Evolutionary conservation across 1,139 yeast species (phyloP).

Genomic region (Oligophagozyma castellii): DNA sequence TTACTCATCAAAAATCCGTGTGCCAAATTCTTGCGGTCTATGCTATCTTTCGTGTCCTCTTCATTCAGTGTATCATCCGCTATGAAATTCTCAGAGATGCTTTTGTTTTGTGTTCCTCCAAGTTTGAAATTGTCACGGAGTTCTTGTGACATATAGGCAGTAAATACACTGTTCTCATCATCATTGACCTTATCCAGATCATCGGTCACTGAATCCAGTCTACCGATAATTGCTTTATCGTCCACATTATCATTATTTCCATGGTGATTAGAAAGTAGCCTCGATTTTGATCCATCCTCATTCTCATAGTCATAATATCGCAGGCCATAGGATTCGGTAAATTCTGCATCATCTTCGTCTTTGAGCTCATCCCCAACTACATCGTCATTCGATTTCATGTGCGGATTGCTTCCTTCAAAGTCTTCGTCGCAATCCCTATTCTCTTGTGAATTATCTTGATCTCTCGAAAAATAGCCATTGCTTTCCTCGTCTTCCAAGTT

Average conservation of each 20-base stretch:
- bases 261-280: slow-evolving; percentile 9
- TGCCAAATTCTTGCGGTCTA: slow-evolving; percentile 5
- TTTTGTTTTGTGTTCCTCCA: too few relatives aligned
- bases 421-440: slow-evolving; percentile 4
- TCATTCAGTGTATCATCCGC: slow-evolving; percentile 13
- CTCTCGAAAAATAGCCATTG: slow-evolving; percentile 5
- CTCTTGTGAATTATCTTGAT: not conserved
- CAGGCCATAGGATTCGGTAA: slow-evolving; percentile 16
- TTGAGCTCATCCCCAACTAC: slow-evolving; percentile 8
- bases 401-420: slow-evolving; percentile 16
- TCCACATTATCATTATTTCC: slow-evolving; percentile 14
- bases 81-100: too few relatives aligned
- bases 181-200: slow-evolving; percentile 12
- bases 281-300: slow-evolving; percentile 24
- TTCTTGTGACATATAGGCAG: slow-evolving; percentile 76
- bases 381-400: slow-evolving; percentile 12
- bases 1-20: slow-evolving; percentile 7
- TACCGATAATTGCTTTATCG: too few relatives aligned
- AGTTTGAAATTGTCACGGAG: slow-evolving; percentile 39
- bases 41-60: slow-evolving; percentile 6
- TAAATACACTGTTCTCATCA: slow-evolving; percentile 32
- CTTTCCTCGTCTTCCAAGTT: slow-evolving; percentile 25
- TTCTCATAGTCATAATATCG: slow-evolving; percentile 29
- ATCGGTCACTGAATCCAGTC: too few relatives aligned
- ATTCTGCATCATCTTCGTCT: slow-evolving; percentile 13